These are phyloP conservation scores for Talaromyces sp. DNA, from an alignment of 2,329 filamentous ascomycete species.

Conservation along the genomic window DNA sequence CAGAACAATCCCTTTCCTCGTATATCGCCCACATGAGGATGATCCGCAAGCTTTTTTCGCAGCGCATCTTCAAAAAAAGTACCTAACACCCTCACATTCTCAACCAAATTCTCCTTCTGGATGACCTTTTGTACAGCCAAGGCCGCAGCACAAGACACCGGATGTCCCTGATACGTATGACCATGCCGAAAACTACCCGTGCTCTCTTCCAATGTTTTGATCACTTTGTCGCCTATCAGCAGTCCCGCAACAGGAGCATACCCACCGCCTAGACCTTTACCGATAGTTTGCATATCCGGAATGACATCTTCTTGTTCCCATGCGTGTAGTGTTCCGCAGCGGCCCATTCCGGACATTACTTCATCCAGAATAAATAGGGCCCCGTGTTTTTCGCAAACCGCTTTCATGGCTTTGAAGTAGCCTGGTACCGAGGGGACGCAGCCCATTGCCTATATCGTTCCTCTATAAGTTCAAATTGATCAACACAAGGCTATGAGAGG, in stretches of 20 bases:
- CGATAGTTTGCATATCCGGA: conserved; percentile 59
- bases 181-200: conserved; percentile 55
- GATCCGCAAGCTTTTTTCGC: conserved; percentile 41
- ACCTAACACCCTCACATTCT: conserved; percentile 58
- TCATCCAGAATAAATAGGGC: conserved; percentile 77
- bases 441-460: conserved; percentile 56
- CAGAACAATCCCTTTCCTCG: conserved; percentile 59
- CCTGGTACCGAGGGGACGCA: conserved; percentile 64
- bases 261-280: conserved; percentile 58
- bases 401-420: conserved; percentile 66
- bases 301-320: conserved; percentile 59
- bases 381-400: conserved; percentile 67
- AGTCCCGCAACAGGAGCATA: conserved; percentile 56
- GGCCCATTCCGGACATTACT: conserved; percentile 65
- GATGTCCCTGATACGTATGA: conserved; percentile 61
- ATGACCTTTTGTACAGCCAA: conserved; percentile 62
- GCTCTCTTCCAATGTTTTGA: conserved; percentile 48
- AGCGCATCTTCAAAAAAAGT: conserved; percentile 41
- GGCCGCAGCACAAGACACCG: conserved; percentile 55
- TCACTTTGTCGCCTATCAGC: conserved; percentile 50
- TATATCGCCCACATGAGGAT: conserved; percentile 56
- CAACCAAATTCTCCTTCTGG: conserved; percentile 54
- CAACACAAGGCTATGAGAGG: neutral
- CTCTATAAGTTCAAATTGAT: neutral
- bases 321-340: conserved; percentile 56